These are phyloP conservation scores for Jaapia argillacea DNA, from an alignment of 768 basidiomycete species.

Conservation along the genomic window DNA sequence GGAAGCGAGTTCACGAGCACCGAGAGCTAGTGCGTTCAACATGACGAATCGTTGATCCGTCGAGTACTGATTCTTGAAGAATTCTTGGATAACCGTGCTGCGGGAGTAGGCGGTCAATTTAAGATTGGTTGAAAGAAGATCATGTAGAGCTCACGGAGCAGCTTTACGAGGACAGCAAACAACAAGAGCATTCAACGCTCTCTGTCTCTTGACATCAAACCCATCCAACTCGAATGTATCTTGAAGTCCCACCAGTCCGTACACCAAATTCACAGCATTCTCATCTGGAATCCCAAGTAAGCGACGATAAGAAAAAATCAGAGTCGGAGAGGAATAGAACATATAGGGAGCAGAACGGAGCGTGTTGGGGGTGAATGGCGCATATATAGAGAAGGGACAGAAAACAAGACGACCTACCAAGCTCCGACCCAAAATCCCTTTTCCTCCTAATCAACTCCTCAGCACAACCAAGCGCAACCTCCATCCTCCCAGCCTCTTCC, in stretches of 20 bases:
- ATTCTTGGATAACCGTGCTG: constrained; percentile 83
- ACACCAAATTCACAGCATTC: constrained; percentile 76
- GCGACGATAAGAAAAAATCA: neutral
- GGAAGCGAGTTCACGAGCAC: constrained; percentile 73
- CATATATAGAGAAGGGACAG: no score
- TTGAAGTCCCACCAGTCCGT: constrained; percentile 63
- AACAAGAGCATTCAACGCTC: constrained; percentile 69
- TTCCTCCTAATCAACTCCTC: constrained; percentile 84
- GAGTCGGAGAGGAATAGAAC: neutral
- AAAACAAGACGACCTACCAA: constrained; percentile 64
- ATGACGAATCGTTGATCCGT: constrained; percentile 76
- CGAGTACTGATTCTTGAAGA: constrained; percentile 92
- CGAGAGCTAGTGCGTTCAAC: constrained; percentile 78
- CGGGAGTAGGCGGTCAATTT: neutral
- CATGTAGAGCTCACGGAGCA: constrained; percentile 56
- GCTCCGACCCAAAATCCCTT: constrained; percentile 74
- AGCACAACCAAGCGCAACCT: constrained; percentile 71
- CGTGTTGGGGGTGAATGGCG: no score
- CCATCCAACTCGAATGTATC: constrained; percentile 78
- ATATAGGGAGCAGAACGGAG: no score
- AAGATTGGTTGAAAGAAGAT: neutral
- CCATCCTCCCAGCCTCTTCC: constrained; percentile 64
- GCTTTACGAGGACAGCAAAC: constrained; percentile 68
- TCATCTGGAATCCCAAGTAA: constrained; percentile 50
- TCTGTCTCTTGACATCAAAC: constrained; percentile 72